phyloP scores from a whole-genome alignment of 352 stramenopile species.

The Albugo candida region DNA sequence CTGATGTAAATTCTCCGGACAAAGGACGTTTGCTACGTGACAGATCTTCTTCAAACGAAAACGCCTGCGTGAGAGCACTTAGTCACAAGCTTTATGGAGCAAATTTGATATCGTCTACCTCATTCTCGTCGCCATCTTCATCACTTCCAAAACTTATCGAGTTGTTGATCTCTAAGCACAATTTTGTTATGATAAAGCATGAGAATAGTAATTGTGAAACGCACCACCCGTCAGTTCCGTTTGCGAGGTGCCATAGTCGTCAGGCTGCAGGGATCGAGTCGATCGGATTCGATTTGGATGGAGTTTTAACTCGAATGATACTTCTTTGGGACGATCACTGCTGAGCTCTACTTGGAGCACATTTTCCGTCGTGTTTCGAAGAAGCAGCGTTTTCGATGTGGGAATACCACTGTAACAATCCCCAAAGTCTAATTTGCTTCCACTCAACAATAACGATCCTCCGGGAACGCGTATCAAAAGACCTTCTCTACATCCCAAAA shows the following conservation, averaged over 20 bases:
- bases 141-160: slow-evolving; percentile 58
- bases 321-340: slow-evolving; percentile 73
- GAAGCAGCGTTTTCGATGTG: slow-evolving; percentile 59
- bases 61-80: slow-evolving; percentile 14
- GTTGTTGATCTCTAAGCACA: slow-evolving; percentile 14
- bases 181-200: background rate
- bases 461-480: slow-evolving; percentile 71
- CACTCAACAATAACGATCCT: slow-evolving; percentile 71
- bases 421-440: slow-evolving; percentile 74
- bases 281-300: slow-evolving; percentile 47
- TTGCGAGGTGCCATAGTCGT: slow-evolving; percentile 41
- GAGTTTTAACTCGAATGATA: slow-evolving; percentile 76
- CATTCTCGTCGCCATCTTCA: slow-evolving; percentile 71
- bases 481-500: slow-evolving; percentile 32
- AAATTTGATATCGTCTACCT: slow-evolving; percentile 17
- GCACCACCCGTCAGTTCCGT: background rate
- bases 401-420: slow-evolving; percentile 74
- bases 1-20: slow-evolving; percentile 58
- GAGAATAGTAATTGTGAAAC: background rate
- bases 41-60: slow-evolving; percentile 68
- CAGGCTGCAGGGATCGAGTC: slow-evolving; percentile 25
- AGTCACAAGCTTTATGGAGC: background rate
- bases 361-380: slow-evolving; percentile 73
- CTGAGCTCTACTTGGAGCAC: slow-evolving; percentile 69
- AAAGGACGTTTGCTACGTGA: slow-evolving; percentile 33